Percentiles rank a stretch among this genome's conserved stretches.
Evolutionary conservation across 2,329 filamentous ascomycete genomes (phyloP).

Genomic region (Arachnopeziza araneosa): DNA sequence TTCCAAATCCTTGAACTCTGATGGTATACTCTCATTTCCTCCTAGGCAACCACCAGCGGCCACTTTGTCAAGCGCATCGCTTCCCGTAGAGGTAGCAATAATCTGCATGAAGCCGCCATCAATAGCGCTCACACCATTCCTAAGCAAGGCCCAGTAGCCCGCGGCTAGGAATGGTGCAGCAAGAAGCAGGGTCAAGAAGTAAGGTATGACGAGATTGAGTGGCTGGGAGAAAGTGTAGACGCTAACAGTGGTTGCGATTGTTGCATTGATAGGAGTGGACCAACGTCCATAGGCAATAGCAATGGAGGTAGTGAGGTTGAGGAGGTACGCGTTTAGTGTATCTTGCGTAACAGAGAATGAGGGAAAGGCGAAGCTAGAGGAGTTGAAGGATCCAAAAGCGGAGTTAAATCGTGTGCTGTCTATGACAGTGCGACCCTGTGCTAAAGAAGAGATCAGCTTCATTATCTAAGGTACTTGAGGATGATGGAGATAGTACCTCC

Average conservation of each 20-base stretch:
- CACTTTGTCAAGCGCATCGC: slow-evolving; percentile 12
- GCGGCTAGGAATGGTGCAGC: slow-evolving; percentile 17
- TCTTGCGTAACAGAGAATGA: slow-evolving; percentile 9
- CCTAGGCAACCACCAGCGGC: slow-evolving; percentile 19
- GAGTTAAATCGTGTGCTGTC: slow-evolving; percentile 17
- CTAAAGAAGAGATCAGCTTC: no score
- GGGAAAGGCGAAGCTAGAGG: slow-evolving; percentile 13
- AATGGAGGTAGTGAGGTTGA: slow-evolving; percentile 18
- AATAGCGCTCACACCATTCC: slow-evolving; percentile 15
- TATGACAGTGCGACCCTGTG: no score
- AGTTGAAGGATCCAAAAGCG: no score
- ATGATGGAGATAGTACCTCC: no score
- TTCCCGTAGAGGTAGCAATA: slow-evolving; percentile 16
- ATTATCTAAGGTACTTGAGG: no score
- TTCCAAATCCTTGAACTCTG: slow-evolving; percentile 17
- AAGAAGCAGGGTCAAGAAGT: slow-evolving; percentile 13
- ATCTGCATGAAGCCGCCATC: slow-evolving; percentile 20
- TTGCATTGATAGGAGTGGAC: slow-evolving; percentile 15
- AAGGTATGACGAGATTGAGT: slow-evolving; percentile 18
- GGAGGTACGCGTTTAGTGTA: slow-evolving; percentile 15
- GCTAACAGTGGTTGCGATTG: slow-evolving; percentile 5
- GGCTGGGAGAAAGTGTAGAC: slow-evolving; percentile 21
- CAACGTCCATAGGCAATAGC: slow-evolving; percentile 11
- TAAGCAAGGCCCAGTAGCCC: slow-evolving; percentile 9
- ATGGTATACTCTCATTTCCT: slow-evolving; percentile 12